Conservation (phyloP, 805 yeast species). For the Starmerella stigmatis region DNA sequence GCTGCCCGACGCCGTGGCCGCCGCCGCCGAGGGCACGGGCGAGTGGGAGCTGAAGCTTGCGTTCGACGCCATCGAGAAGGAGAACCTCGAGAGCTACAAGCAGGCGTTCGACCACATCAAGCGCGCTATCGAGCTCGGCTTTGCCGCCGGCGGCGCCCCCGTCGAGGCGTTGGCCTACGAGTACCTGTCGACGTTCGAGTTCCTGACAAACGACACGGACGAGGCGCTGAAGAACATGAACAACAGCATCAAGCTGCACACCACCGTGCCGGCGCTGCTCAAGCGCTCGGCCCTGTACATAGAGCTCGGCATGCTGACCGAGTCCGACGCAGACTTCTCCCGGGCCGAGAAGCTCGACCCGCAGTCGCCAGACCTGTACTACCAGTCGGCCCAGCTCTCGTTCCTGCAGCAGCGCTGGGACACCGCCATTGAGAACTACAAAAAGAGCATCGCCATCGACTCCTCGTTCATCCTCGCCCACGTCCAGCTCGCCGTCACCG, state of each 20-base stretch:
- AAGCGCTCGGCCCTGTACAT: constrained; percentile 74
- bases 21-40: constrained; percentile 44
- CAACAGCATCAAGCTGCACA: constrained; percentile 52
- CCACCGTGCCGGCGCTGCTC: constrained; percentile 68
- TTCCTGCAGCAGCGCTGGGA: constrained; percentile 67
- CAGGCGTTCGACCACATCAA: constrained; percentile 44
- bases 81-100: constrained; percentile 47
- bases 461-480: constrained; percentile 70
- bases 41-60: constrained; percentile 58
- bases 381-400: constrained; percentile 88
- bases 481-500: constrained; percentile 86
- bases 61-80: constrained; percentile 43
- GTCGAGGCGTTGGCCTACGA: constrained; percentile 64
- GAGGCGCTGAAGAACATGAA: constrained; percentile 55
- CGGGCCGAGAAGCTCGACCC: constrained; percentile 61
- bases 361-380: constrained; percentile 68
- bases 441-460: constrained; percentile 63
- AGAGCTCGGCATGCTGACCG: constrained; percentile 57
- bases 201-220: constrained; percentile 63
- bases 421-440: constrained; percentile 64
- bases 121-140: constrained; percentile 26
- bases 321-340: constrained; percentile 56
- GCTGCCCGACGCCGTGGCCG: constrained; percentile 37
- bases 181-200: constrained; percentile 71
- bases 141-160: constrained; percentile 17